Percentiles rank a stretch among this genome's conserved stretches.
Evolutionary conservation across 345 rosid species (phyloP).

Genomic region (Ceriops tagal): DNA sequence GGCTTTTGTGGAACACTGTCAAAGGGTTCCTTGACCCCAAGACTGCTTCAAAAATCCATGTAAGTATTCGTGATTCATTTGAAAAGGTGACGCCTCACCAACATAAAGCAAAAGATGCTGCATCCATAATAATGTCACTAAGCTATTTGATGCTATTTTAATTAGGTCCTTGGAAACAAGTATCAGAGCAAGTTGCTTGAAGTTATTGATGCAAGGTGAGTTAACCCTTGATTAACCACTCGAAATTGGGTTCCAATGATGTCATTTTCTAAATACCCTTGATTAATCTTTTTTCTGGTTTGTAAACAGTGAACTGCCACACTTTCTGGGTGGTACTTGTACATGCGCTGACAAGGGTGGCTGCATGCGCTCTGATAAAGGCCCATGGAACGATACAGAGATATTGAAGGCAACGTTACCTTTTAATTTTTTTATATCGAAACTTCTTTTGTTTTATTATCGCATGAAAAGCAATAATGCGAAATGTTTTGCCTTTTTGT

Average conservation of each 20-base stretch:
- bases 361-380: constrained; percentile 91
- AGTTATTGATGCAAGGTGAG: constrained; percentile 67
- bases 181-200: constrained; percentile 93
- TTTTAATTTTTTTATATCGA: not conserved
- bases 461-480: not conserved
- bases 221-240: not conserved
- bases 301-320: constrained; percentile 70
- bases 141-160: constrained; percentile 15
- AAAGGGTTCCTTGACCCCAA: constrained; percentile 84
- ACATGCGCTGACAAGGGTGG: constrained; percentile 84
- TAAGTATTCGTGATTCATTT: constrained; percentile 20
- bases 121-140: constrained; percentile 9
- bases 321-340: constrained; percentile 85
- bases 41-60: constrained; percentile 85
- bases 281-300: not conserved
- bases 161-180: constrained; percentile 81
- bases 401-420: constrained; percentile 49
- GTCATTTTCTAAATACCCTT: not conserved
- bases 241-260: not conserved
- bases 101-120: too few relatives aligned
- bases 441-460: constrained; percentile 4
- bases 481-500: not conserved
- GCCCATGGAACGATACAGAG: constrained; percentile 89
- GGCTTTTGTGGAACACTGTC: constrained; percentile 80
- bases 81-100: not conserved